Conservation (phyloP, 805 yeast genomes). For the Kuraishia floccosa region DNA sequence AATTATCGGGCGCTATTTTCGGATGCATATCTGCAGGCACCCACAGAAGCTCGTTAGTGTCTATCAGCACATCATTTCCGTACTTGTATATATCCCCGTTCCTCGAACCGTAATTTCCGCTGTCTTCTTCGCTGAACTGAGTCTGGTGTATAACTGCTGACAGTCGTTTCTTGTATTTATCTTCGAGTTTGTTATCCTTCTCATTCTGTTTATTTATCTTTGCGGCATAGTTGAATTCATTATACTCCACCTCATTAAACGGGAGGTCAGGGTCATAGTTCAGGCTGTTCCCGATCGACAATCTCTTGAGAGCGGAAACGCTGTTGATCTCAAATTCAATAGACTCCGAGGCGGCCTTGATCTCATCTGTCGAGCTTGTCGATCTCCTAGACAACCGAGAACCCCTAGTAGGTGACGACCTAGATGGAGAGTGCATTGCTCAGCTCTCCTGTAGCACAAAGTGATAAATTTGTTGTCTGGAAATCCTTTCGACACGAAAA, state of each 20-base stretch:
- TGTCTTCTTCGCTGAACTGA: not conserved
- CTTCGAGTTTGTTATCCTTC: not conserved
- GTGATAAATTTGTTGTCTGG: too few relatives aligned
- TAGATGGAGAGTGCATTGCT: too few relatives aligned
- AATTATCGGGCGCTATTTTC: slow-evolving; percentile 86
- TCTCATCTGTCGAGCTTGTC: not conserved
- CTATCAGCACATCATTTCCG: slow-evolving; percentile 12
- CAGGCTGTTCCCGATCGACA: slow-evolving; percentile 55
- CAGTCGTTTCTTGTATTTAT: not conserved
- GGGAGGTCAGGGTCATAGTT: slow-evolving; percentile 67
- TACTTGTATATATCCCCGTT: too few relatives aligned
- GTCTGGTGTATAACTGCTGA: too few relatives aligned
- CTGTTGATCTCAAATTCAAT: slow-evolving; percentile 65
- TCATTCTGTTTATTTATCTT: slow-evolving; percentile 6
- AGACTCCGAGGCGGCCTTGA: slow-evolving; percentile 50
- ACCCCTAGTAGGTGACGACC: too few relatives aligned
- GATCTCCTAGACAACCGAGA: too few relatives aligned
- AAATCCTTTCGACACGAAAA: too few relatives aligned
- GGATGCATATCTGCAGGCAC: slow-evolving; percentile 95
- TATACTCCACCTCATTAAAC: slow-evolving; percentile 14
- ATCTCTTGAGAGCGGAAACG: slow-evolving; percentile 62
- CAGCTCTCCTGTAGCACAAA: too few relatives aligned
- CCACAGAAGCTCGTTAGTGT: slow-evolving; percentile 60
- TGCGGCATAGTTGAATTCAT: slow-evolving; percentile 6
- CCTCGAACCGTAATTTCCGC: not conserved